Base-by-base conservation (phyloP, 1,284 basidiomycete genomes). In the Fistulinella cinereoalba region DNA sequence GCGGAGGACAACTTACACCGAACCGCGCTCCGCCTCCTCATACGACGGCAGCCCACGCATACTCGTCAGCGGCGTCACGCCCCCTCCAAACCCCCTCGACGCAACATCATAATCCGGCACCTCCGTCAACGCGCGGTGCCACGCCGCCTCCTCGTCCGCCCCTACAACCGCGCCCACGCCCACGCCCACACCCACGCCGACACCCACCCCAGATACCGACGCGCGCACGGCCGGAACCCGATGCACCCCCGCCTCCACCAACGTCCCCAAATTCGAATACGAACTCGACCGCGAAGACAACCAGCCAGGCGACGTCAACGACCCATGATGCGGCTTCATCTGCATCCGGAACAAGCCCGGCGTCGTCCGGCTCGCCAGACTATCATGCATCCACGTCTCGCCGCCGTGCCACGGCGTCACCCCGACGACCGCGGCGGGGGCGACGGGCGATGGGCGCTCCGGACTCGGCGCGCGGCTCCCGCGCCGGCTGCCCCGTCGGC, bases 91-190 rank as follows among this genome's bases (percentile, higher is more conserved):
- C 7, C 90, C 92, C 12, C 83, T 72, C 47, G 81, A 79, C 1
- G 92, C 89, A 38, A 90, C 78, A 13, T 77, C 77, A 65, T 97
- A 97, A 59, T 86, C 79, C 2, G 94, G 93, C 18, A 96, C 92
- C 64, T 85, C 79, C 37, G 81, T 80, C 51, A 84, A 78, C 45
- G 79, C 77, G 16, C 80, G 75, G 54, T 79, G 79, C 47, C 83
- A 69, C 52, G 80, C 53, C 33, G 66, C 53, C 16, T 63, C 64
- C 43, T 61, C 64, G 1, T 57, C 37, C 6, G 45, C 32, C 29
- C 34, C 29, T n/a, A n/a, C n/a, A n/a, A n/a, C n/a, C n/a, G n/a
- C n/a, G n/a, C n/a, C n/a, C n/a, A n/a, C n/a, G n/a, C n/a, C n/a
- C n/a, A n/a, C n/a, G n/a, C n/a, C n/a, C n/a, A n/a, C n/a, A n/a